Base-by-base conservation (phyloP, 1,284 basidiomycete species). In the Fistulinella cinereoalba region DNA sequence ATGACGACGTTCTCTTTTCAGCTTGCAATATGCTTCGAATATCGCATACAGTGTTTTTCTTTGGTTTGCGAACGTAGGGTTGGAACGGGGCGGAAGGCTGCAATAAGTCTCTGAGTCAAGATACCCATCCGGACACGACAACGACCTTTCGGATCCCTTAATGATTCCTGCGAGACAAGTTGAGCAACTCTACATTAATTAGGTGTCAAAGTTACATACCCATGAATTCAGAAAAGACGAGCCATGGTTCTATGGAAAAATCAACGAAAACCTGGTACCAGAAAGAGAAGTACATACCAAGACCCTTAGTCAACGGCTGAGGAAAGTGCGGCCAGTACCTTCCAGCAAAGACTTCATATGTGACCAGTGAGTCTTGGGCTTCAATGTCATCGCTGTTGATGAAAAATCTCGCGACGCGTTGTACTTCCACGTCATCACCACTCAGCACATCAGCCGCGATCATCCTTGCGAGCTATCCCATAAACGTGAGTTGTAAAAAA, bases 211-310 rank as follows among this genome's bases (percentile, higher is more conserved):
- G 16, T 24, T 11, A 56, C 61, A 15, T 49, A 77, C 83, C 84
- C 54, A 88, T 73, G 34, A 88, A 71, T 53, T 89, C 85, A n/a
- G 74, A 79, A 54, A 79, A 89, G 3, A 85, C 78, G 8, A 85
- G 68, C 3, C 77, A 71, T 0, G 83, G 73, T 58, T 84, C 85
- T 84, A 46, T 22, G 1, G 47, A 29, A 41, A 18, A 28, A 24
- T 34, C 36, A 37, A 37, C 4, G 8, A 11, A 36, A 7, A 2
- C 34, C 27, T 4, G 19, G 33, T n/a, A 43, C 15, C 6, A 25
- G 15, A 40, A 25, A 13, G 2, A n/a, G 6, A 25, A 12, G 12
- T 40, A 52, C 65, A 16, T 44, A 83, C 83, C 77, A 16, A 86
- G 65, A 5, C 71, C 71, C 54, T 80, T 83, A 0, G 71, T 79